Evolutionary conservation across 2,329 filamentous ascomycete species (phyloP).

Genomic region (Xylaria sp.): DNA sequence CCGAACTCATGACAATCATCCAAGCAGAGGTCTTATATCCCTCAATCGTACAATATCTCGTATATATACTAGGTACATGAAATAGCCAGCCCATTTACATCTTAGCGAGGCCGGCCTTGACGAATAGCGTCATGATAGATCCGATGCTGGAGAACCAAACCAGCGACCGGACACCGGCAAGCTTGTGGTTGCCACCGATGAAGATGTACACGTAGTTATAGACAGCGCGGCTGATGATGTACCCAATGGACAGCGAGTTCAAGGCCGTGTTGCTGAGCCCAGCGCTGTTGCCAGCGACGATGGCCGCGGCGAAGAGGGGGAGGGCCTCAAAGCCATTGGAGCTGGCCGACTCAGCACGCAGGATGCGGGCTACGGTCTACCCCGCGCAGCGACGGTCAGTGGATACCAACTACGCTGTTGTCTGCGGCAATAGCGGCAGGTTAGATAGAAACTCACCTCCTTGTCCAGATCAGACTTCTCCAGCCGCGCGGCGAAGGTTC

Average conservation of each 20-base stretch:
- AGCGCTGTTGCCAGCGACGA: constrained; percentile 47
- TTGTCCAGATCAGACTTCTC: constrained; percentile 47
- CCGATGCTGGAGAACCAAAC: constrained; percentile 43
- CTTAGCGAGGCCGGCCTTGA: constrained; percentile 43
- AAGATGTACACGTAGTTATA: constrained; percentile 49
- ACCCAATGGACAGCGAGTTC: constrained; percentile 43
- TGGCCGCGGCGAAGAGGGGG: constrained; percentile 47
- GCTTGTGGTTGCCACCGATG: constrained; percentile 42
- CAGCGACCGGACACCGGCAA: constrained; percentile 38
- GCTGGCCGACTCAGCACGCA: constrained; percentile 46
- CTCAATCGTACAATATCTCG: constrained; percentile 11
- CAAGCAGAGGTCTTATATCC: background rate
- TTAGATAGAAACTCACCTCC: constrained; percentile 39
- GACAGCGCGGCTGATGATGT: constrained; percentile 43
- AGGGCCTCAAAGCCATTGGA: constrained; percentile 49
- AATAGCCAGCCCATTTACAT: constrained; percentile 14
- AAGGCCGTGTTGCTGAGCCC: constrained; percentile 39
- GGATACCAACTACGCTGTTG: background rate
- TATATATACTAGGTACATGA: background rate
- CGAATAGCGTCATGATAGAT: constrained; percentile 42
- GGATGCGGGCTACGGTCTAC: constrained; percentile 41
- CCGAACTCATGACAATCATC: background rate
- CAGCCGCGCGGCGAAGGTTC: constrained; percentile 41
- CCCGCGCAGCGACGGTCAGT: background rate
- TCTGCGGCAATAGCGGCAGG: background rate